phyloP scores from a whole-genome alignment of 225 moss, liverwort and hornwort species.

The Bryoerythrophyllum caledonicum region DNA sequence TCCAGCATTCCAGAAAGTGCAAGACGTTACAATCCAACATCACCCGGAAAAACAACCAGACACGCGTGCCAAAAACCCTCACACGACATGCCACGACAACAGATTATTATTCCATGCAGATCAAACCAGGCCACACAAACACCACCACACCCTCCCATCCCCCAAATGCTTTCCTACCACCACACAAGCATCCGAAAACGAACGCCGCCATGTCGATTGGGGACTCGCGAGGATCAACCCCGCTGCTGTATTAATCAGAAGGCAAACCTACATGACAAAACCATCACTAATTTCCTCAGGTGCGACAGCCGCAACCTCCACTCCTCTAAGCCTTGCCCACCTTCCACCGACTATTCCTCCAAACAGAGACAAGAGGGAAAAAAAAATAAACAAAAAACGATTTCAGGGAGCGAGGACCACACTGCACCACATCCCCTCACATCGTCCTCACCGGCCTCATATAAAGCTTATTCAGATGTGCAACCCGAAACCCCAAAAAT shows the following conservation, averaged over 20 bases:
- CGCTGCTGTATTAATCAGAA: not conserved
- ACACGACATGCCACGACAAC: too few species aligned
- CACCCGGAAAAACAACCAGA: too few species aligned
- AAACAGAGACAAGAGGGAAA: not conserved
- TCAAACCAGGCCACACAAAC: too few species aligned
- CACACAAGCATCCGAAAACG: too few species aligned
- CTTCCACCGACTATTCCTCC: slow-evolving; percentile 28
- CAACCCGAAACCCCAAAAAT: not conserved
- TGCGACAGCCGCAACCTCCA: not conserved
- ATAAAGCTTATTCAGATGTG: slow-evolving; percentile 6
- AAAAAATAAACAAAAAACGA: not conserved
- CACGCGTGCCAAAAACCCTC: too few species aligned
- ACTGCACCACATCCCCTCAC: not conserved
- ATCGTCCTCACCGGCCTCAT: not conserved
- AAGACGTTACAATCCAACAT: too few species aligned
- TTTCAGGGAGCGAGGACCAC: not conserved
- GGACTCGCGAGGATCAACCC: not conserved
- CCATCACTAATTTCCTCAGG: not conserved
- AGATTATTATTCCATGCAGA: too few species aligned
- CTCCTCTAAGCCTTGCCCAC: slow-evolving; percentile 58
- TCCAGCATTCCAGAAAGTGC: too few species aligned
- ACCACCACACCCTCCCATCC: too few species aligned
- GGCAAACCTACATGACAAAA: not conserved
- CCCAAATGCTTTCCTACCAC: too few species aligned
- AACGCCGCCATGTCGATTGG: too few species aligned